A percentile compares a stretch with the other conserved stretches of the same genome.
These are phyloP conservation scores for Vachellia pachyceras DNA, from an alignment of 306 rosid species.

Conservation along the genomic window DNA sequence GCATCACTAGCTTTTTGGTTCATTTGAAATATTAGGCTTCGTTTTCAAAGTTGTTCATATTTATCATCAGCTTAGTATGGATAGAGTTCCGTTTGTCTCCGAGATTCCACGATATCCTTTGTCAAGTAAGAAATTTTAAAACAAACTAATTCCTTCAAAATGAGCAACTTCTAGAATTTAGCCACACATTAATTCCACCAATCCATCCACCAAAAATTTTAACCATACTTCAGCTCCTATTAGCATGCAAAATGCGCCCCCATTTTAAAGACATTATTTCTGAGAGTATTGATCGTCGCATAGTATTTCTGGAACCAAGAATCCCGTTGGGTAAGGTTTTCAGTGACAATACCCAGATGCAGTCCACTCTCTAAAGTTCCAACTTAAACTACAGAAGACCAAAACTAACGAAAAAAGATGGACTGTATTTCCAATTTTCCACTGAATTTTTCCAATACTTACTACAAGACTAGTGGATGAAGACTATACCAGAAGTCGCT, in stretches of 20 bases:
- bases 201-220: too few species aligned
- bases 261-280: not conserved
- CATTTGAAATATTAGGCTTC: too few species aligned
- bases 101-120: too few species aligned
- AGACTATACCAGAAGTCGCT: conserved; percentile 34
- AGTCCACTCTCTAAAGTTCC: conserved; percentile 4
- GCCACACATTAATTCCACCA: too few species aligned
- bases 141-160: too few species aligned
- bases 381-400: not conserved
- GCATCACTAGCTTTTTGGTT: too few species aligned
- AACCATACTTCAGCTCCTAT: too few species aligned
- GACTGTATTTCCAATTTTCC: not conserved
- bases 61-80: too few species aligned
- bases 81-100: too few species aligned
- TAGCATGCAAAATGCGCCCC: not conserved
- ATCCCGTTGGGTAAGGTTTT: not conserved
- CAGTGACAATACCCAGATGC: not conserved
- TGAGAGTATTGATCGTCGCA: not conserved
- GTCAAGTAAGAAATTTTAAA: too few species aligned
- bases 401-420: not conserved
- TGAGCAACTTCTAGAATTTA: too few species aligned
- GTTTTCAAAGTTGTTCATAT: too few species aligned
- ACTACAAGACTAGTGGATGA: conserved; percentile 33
- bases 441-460: conserved; percentile 2
- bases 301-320: not conserved